These are phyloP conservation scores for Luzula sylvatica DNA, from an alignment of 176 grass and related monocot species.

Conservation along the genomic window DNA sequence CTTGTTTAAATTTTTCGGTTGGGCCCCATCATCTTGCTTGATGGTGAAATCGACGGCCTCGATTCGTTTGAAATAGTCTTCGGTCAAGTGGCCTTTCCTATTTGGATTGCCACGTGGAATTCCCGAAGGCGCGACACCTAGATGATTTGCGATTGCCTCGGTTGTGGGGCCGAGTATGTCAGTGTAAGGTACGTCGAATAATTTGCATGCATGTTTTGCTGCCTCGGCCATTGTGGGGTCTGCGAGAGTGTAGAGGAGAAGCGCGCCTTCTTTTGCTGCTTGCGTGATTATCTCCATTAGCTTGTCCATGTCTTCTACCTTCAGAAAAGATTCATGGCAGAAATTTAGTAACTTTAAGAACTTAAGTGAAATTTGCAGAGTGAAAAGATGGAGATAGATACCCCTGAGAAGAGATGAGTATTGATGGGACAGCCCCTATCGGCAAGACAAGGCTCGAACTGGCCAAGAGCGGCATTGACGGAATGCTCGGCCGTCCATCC, in stretches of 20 bases:
- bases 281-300: conserved; percentile 85
- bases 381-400: conserved; percentile 14
- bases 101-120: conserved; percentile 65
- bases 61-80: conserved; percentile 80
- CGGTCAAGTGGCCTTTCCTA: conserved; percentile 40
- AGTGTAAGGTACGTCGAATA: conserved; percentile 52
- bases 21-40: conserved; percentile 95
- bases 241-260: conserved; percentile 84
- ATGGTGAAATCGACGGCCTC: conserved; percentile 96
- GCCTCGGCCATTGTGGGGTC: conserved; percentile 75
- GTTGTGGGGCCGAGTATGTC: conserved; percentile 81
- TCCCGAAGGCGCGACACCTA: conserved; percentile 88
- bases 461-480: conserved; percentile 84
- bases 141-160: conserved; percentile 83
- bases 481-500: conserved; percentile 92
- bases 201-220: conserved; percentile 62
- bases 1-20: conserved; percentile 60
- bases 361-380: background rate
- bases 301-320: conserved; percentile 57
- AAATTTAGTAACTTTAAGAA: background rate
- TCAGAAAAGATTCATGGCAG: conserved; percentile 1
- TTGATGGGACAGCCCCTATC: conserved; percentile 54
- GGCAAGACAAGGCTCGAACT: conserved; percentile 87
- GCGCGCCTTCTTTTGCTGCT: conserved; percentile 84
- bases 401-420: conserved; percentile 82